These are phyloP conservation scores for Taphrina wiesneri DNA, from an alignment of 1,139 yeast genomes.

Conservation along the genomic window DNA sequence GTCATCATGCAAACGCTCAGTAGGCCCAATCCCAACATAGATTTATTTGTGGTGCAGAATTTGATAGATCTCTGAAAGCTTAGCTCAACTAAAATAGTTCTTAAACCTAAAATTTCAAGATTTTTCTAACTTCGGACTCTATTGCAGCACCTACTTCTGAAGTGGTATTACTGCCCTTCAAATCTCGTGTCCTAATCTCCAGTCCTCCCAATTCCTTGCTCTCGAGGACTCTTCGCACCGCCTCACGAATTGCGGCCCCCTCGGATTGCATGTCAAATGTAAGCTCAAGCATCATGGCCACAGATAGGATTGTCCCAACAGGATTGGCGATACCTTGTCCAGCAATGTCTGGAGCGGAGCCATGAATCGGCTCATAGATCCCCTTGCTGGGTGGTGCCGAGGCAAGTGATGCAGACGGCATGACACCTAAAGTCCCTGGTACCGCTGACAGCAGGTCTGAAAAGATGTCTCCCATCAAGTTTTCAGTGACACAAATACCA, in stretches of 20 bases:
- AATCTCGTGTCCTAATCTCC: conserved; percentile 87
- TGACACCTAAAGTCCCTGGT: conserved; percentile 92
- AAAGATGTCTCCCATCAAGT: conserved; percentile 97
- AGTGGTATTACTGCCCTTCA: conserved; percentile 78
- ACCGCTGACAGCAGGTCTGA: conserved; percentile 97
- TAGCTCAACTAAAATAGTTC: background rate
- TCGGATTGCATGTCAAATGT: conserved; percentile 78
- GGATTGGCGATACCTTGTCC: conserved; percentile 83
- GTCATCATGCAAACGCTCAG: too few species aligned
- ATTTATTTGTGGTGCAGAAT: background rate
- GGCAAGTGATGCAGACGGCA: conserved; percentile 95
- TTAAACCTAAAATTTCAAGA: background rate
- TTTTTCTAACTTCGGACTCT: conserved; percentile 12
- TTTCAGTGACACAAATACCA: conserved; percentile 87
- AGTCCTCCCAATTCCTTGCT: conserved; percentile 46
- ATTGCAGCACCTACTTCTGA: conserved; percentile 87
- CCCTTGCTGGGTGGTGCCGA: conserved; percentile 96
- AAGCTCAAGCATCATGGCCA: conserved; percentile 94
- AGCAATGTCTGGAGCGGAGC: conserved; percentile 94
- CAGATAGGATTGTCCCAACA: conserved; percentile 85
- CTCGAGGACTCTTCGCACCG: conserved; percentile 80
- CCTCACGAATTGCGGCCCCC: conserved; percentile 85
- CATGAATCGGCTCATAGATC: conserved; percentile 96
- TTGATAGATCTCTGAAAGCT: background rate
- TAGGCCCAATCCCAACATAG: too few species aligned